Percentiles rank a stretch among this genome's conserved stretches.
These are phyloP conservation scores for Trichoderma oligosporum DNA, from an alignment of 2,329 filamentous ascomycete genomes.

Conservation along the genomic window DNA sequence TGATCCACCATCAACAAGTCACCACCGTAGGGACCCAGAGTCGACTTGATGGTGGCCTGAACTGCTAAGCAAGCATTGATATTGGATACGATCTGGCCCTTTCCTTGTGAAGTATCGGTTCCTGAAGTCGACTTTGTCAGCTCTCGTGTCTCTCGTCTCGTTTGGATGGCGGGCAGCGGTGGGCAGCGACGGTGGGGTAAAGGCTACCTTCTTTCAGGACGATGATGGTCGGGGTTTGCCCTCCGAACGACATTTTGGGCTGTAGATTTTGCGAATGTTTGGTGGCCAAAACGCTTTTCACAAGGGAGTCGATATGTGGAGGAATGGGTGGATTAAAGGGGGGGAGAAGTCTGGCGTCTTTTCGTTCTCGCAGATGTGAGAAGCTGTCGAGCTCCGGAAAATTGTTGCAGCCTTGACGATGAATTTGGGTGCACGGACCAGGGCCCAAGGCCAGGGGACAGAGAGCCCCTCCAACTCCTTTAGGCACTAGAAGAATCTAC, in stretches of 20 bases:
- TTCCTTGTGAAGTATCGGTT: slow-evolving; percentile 95
- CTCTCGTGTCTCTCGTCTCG: neutral
- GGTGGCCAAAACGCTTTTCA: slow-evolving; percentile 1
- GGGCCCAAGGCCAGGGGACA: slow-evolving; percentile 10
- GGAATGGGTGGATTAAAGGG: slow-evolving; percentile 19
- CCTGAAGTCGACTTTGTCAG: slow-evolving; percentile 49
- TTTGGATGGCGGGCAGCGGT: slow-evolving; percentile 23
- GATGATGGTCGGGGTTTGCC: slow-evolving; percentile 95
- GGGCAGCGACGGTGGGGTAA: slow-evolving; percentile 38
- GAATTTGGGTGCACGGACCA: slow-evolving; percentile 31
- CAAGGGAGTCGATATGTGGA: slow-evolving; percentile 18
- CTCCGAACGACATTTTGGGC: slow-evolving; percentile 86
- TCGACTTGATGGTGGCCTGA: slow-evolving; percentile 92
- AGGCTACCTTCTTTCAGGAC: slow-evolving; percentile 90
- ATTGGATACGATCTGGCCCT: slow-evolving; percentile 94
- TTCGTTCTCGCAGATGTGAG: slow-evolving; percentile 31
- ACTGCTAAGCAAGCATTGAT: slow-evolving; percentile 98
- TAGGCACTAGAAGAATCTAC: slow-evolving; percentile 11
- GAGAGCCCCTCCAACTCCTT: slow-evolving; percentile 19
- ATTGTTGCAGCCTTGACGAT: slow-evolving; percentile 43
- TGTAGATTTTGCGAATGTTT: neutral
- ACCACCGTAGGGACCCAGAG: slow-evolving; percentile 92
- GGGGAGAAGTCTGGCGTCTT: slow-evolving; percentile 17
- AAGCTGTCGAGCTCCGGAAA: slow-evolving; percentile 47
- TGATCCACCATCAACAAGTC: slow-evolving; percentile 93